A percentile compares a stretch with the other conserved stretches of the same genome.
phyloP scores from a whole-genome alignment of 2,329 filamentous ascomycete genomes.

The Fusarium haematococcum region DNA sequence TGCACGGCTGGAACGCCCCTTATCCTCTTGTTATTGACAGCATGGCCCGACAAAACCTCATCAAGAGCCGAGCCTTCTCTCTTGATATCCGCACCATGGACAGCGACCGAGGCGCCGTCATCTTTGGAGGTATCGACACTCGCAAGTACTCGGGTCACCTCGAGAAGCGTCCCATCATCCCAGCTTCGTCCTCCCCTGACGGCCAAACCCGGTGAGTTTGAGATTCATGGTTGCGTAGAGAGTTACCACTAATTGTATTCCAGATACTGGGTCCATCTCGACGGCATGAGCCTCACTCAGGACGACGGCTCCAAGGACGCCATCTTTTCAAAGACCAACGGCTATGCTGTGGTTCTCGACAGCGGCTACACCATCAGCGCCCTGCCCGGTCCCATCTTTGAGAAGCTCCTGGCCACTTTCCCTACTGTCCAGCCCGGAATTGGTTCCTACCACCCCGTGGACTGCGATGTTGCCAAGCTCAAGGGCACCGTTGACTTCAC shows the following conservation, averaged over 20 bases:
- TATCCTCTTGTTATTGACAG: slow-evolving; percentile 53
- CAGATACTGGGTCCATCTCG: slow-evolving; percentile 58
- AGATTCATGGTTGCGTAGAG: too few relatives aligned
- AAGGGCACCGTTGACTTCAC: slow-evolving; percentile 60
- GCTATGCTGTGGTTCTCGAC: slow-evolving; percentile 68
- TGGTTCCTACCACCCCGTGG: slow-evolving; percentile 60
- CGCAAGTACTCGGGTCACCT: slow-evolving; percentile 67
- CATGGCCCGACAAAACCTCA: slow-evolving; percentile 49
- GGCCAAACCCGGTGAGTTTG: slow-evolving; percentile 43
- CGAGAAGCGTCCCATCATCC: slow-evolving; percentile 67
- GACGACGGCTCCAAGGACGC: slow-evolving; percentile 53
- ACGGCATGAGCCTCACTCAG: slow-evolving; percentile 51
- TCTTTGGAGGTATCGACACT: slow-evolving; percentile 70
- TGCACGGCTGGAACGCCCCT: slow-evolving; percentile 49
- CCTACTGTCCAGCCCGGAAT: slow-evolving; percentile 56
- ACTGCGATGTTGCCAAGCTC: slow-evolving; percentile 52
- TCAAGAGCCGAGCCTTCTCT: slow-evolving; percentile 52
- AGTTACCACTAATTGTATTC: not conserved
- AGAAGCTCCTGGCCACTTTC: slow-evolving; percentile 57
- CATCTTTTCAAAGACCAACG: slow-evolving; percentile 56
- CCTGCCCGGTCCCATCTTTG: slow-evolving; percentile 68
- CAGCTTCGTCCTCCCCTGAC: slow-evolving; percentile 51
- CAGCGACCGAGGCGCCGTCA: slow-evolving; percentile 48
- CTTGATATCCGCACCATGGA: slow-evolving; percentile 50
- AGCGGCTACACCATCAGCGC: slow-evolving; percentile 76